phyloP scores from a whole-genome alignment of 2,329 filamentous ascomycete genomes.

The Botrytis fragariae region DNA sequence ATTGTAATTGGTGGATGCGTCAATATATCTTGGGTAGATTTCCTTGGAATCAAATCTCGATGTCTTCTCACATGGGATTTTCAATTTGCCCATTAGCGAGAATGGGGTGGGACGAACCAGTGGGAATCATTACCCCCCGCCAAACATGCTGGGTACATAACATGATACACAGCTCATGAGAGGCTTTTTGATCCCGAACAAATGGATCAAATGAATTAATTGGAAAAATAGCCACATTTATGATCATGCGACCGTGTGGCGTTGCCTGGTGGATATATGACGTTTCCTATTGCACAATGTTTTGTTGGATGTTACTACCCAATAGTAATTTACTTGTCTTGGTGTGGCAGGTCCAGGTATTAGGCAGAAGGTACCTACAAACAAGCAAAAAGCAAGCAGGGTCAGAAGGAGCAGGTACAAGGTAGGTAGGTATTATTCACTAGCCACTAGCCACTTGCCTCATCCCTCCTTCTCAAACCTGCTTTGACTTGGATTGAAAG shows the following conservation, averaged over 20 bases:
- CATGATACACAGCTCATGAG: neutral
- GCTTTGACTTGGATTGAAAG: neutral
- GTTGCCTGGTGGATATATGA: neutral
- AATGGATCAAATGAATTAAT: neutral
- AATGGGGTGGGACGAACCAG: neutral
- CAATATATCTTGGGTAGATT: neutral
- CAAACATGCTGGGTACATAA: neutral
- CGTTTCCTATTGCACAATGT: neutral
- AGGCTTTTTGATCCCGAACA: neutral
- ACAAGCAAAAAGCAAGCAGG: neutral
- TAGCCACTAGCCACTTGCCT: slow-evolving; percentile 1
- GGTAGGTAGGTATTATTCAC: neutral
- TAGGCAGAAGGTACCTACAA: neutral
- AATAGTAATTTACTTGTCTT: neutral
- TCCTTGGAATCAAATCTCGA: neutral
- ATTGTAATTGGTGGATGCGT: neutral
- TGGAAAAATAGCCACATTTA: neutral
- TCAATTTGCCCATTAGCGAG: slow-evolving; percentile 4
- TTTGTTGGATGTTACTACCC: neutral
- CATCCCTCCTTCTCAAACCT: no score
- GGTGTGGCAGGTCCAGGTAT: neutral
- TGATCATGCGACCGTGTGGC: slow-evolving; percentile 6
- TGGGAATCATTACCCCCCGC: neutral
- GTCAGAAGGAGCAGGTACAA: neutral
- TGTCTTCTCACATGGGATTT: neutral